Conservation (phyloP, 306 rosid genomes). For the Elaeagnus macrophylla region DNA sequence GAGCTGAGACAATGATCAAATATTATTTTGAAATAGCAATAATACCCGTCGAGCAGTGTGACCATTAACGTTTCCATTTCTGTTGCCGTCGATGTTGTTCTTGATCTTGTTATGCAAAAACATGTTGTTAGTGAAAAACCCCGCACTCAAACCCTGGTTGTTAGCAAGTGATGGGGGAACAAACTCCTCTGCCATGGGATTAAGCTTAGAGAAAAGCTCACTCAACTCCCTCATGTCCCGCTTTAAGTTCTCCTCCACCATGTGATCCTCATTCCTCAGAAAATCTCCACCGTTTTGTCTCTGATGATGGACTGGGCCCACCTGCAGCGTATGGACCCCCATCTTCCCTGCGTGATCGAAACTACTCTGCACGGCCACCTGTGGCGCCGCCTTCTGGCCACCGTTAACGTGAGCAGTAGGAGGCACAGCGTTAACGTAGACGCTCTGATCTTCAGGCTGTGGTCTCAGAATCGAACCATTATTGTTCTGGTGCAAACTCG, state of each 20-base stretch:
- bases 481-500: conserved; percentile 6
- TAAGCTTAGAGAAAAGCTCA: conserved; percentile 34
- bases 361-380: conserved; percentile 6
- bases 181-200: conserved; percentile 37
- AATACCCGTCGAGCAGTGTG: conserved; percentile 23
- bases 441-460: conserved; percentile 14
- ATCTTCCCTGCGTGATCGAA: conserved; percentile 24
- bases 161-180: conserved; percentile 29
- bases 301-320: conserved; percentile 7
- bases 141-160: conserved; percentile 19
- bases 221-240: conserved; percentile 33
- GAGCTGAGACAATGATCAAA: too few relatives aligned
- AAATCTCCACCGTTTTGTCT: conserved; percentile 28
- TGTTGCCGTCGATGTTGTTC: not conserved
- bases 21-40: too few relatives aligned
- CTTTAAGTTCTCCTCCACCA: conserved; percentile 12
- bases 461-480: conserved; percentile 12
- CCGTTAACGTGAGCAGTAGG: too few relatives aligned
- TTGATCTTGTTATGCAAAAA: not conserved
- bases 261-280: conserved; percentile 24
- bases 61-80: conserved; percentile 17
- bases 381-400: not conserved
- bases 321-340: conserved; percentile 14
- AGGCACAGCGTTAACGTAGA: conserved; percentile 10
- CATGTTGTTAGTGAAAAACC: conserved; percentile 12